Evolutionary conservation across 2,329 filamentous ascomycete genomes (phyloP), one percentile per base, ranked within the genome.

Genomic region (Bertia moriformis): DNA sequence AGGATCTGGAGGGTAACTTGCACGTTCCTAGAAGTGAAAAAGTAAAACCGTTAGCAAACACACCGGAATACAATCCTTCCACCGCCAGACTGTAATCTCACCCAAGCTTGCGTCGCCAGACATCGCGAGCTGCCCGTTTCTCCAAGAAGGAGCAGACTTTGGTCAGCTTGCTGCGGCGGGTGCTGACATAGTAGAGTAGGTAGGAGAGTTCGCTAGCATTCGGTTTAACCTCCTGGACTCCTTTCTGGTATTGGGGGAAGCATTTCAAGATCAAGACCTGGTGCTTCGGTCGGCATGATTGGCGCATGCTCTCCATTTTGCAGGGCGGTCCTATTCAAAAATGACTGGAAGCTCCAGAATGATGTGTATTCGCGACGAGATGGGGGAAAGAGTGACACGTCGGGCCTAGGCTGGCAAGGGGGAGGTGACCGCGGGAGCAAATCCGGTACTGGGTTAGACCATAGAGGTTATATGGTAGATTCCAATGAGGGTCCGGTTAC

Each of bases 141-240:
- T 79, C 73, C 43, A 80, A 58, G 51, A 78, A 80, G 47, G 69
- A 67, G 53, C 71, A 73, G 42, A 80, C 73, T 51, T 80, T 80
- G 48, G 71, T 70, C 48, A 80, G 57, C 57, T 80, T 80, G 54
- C 68, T 74, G 43, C 73, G 67, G 40, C 75, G 71, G 43, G 73
- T 78, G 55, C 69, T 75, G 36, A 70, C 72, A 61, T 80, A 79
- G 62, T 78, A 80, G 37, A 79, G 65, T 42, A 80, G 62, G 49
- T 80, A 80, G 49, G 70, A 74, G 41, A 80, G 63, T 58, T 80
- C 75, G 49, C 71, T 76, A 39, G 71, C 67, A 51, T 79, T 80
- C 29, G 75, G 74, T 51, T 71, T 73, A 51, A 77, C 71, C 40
- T 78, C 70, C 46, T 67, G 65, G 42, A 68, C 63, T 27, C 71